A percentile compares a stretch with the other conserved stretches of the same genome.
phyloP scores from a whole-genome alignment of 2,329 filamentous ascomycete species.

The Ceratocystis albifundus region DNA sequence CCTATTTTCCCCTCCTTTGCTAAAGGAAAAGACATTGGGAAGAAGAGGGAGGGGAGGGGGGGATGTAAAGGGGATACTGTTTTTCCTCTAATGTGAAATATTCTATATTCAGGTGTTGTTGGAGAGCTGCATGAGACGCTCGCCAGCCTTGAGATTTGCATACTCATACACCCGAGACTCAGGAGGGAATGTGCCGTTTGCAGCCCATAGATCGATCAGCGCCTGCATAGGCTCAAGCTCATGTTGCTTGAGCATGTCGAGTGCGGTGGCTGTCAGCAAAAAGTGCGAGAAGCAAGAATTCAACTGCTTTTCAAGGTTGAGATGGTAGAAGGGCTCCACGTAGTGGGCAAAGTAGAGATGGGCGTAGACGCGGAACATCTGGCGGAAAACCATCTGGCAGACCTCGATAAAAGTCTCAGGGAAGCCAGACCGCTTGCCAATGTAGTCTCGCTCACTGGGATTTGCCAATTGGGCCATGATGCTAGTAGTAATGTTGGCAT shows the following conservation, averaged over 20 bases:
- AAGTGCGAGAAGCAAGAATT: slow-evolving; percentile 86
- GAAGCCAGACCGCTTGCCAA: slow-evolving; percentile 87
- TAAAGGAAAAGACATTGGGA: too few relatives aligned
- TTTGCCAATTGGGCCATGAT: slow-evolving; percentile 53
- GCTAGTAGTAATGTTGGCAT: slow-evolving; percentile 46
- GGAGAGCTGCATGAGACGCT: slow-evolving; percentile 44
- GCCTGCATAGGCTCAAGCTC: slow-evolving; percentile 95
- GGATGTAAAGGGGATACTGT: background rate
- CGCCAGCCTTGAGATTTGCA: slow-evolving; percentile 49
- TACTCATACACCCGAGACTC: slow-evolving; percentile 58
- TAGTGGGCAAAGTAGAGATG: slow-evolving; percentile 98
- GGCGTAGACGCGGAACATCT: slow-evolving; percentile 97
- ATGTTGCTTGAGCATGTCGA: slow-evolving; percentile 74
- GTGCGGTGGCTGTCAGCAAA: slow-evolving; percentile 64
- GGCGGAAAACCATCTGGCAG: slow-evolving; percentile 87
- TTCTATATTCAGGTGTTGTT: slow-evolving; percentile 6
- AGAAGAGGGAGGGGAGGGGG: background rate
- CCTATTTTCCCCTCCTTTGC: background rate
- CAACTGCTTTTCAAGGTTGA: slow-evolving; percentile 67
- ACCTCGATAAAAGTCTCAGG: slow-evolving; percentile 80
- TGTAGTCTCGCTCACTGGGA: slow-evolving; percentile 57
- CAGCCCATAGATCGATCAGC: slow-evolving; percentile 81
- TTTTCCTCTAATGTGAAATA: background rate
- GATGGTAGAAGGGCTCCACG: slow-evolving; percentile 68
- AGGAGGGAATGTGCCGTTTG: slow-evolving; percentile 74